Conservation (phyloP, 805 yeast genomes). For the Barnettozyma sucrosica region DNA sequence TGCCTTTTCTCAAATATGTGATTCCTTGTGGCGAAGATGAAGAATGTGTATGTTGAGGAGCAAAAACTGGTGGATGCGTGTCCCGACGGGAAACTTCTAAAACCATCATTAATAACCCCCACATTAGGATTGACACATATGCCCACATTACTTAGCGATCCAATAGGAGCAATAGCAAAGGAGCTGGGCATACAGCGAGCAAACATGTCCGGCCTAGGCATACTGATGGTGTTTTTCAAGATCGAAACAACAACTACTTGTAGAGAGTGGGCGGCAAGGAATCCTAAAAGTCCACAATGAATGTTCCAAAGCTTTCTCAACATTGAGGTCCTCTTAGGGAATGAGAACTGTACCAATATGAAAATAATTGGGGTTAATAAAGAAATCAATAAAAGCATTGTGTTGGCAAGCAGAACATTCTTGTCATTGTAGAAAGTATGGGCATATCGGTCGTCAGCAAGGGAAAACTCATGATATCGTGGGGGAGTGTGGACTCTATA, state of each 20-base stretch:
- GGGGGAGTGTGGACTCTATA: conserved; percentile 34
- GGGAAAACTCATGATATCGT: conserved; percentile 29
- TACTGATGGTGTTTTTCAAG: conserved; percentile 43
- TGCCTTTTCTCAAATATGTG: conserved; percentile 29
- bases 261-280: conserved; percentile 33
- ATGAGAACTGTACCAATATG: conserved; percentile 10
- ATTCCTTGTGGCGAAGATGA: conserved; percentile 31
- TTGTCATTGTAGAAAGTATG: conserved; percentile 31
- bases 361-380: conserved; percentile 24
- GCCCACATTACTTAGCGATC: conserved; percentile 38
- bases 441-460: conserved; percentile 30
- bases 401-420: conserved; percentile 28
- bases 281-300: conserved; percentile 30
- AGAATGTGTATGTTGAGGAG: conserved; percentile 34
- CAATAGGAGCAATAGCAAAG: conserved; percentile 28
- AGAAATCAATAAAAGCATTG: conserved; percentile 27
- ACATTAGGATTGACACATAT: conserved; percentile 39
- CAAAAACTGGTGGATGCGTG: conserved; percentile 49
- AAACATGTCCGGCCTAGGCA: conserved; percentile 49
- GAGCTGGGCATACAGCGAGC: conserved; percentile 41
- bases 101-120: conserved; percentile 40
- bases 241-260: conserved; percentile 37
- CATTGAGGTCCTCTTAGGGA: conserved; percentile 15
- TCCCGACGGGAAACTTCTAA: conserved; percentile 54
- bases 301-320: conserved; percentile 37